Evolutionary conservation across 2,329 filamentous ascomycete species (phyloP), one percentile per base, ranked within the genome.

Genomic region (Stagonosporopsis rhizophila): DNA sequence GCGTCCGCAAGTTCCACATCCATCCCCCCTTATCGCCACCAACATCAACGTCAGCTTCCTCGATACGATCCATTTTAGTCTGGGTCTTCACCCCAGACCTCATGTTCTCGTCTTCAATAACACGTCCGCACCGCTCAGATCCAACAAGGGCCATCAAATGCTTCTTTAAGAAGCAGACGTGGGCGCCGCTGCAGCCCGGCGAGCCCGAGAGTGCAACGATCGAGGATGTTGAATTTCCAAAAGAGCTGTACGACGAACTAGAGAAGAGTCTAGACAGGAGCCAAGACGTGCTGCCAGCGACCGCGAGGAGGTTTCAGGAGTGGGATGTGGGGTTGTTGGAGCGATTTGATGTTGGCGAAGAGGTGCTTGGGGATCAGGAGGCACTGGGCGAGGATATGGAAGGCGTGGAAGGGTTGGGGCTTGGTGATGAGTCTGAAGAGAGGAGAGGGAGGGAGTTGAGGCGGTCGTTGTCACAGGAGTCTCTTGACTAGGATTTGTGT

Each of bases 241-340:
- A 58, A 1, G 75, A 79, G 4, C 79, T 84, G 4, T 83, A 88
- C 25, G 54, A 70, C 5, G 75, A 77, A 27, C 72, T 88, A 6
- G 62, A 72, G 1, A 59, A 66, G 6, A 75, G 72, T 9, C 74
- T 92, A 23, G 68, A 77, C 11, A 68, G 67, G 7, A 87, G 83
- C 61, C 84, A 80, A 32, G 38, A 59, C 3, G 67, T 86, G 15
- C 69, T 91, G 8, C 88, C 89, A 1, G 69, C 62, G 0, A 77
- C 77, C 8, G 85, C 88, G 56, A 80, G 85, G 52, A 76, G 65
- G 25, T 89, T 90, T 62, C 80, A 84, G 68, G 83, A 82, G n/a
- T 92, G 88, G 88, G 81, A 82, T 23, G 86, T 91, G 5, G 87
- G 87, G 2, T 70, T 91, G 17, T 68, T 91, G 56, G 80, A 83